These are phyloP conservation scores for Carex arenaria DNA, from an alignment of 202 grass and related monocot species.

Conservation along the genomic window DNA sequence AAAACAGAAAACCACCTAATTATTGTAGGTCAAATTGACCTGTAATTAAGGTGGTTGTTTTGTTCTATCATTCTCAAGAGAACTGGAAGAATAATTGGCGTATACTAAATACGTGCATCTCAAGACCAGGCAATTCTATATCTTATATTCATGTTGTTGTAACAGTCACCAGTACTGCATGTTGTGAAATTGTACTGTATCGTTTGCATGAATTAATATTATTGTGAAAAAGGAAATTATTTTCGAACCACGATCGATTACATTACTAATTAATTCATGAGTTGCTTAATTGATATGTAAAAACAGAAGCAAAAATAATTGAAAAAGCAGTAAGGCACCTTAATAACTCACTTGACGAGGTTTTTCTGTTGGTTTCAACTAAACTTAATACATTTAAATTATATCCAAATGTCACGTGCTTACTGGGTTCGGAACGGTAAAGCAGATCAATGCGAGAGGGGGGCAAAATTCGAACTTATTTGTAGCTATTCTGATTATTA, in stretches of 20 bases:
- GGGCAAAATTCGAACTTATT: too few species aligned
- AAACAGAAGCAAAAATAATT: too few species aligned
- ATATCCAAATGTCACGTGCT: too few species aligned
- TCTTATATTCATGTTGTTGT: not conserved
- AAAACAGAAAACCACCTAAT: not conserved
- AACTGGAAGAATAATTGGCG: not conserved
- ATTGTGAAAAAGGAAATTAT: not conserved
- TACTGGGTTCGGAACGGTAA: too few species aligned
- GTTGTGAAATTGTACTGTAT: not conserved
- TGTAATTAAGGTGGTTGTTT: not conserved
- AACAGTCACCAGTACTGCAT: not conserved
- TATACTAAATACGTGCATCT: not conserved
- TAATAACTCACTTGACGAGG: too few species aligned
- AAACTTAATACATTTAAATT: too few species aligned
- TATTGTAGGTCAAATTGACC: not conserved
- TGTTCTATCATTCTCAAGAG: conserved; percentile 9
- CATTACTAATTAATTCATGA: too few species aligned
- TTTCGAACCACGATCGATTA: not conserved
- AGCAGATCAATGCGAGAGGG: too few species aligned
- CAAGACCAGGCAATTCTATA: not conserved
- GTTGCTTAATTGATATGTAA: too few species aligned
- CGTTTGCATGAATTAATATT: not conserved
- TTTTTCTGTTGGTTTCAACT: too few species aligned
- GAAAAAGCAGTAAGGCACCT: too few species aligned
- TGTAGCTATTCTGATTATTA: too few species aligned